phyloP scores from a whole-genome alignment of 1,284 basidiomycete species.

The Ceratobasidium theobromae region DNA sequence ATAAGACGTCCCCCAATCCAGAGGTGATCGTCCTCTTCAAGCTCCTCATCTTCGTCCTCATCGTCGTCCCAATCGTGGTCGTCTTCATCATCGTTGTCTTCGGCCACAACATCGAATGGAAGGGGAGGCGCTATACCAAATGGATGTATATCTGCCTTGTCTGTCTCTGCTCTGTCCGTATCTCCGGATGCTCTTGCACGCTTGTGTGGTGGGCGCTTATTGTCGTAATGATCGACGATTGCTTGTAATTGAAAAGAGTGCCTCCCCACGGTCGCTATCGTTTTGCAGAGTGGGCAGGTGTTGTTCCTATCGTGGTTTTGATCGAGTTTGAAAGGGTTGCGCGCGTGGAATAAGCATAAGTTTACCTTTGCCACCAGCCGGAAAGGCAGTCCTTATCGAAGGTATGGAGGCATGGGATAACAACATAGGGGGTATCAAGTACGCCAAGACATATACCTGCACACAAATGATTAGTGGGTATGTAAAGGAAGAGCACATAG shows the following conservation, averaged over 20 bases:
- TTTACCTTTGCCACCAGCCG: constrained; percentile 37
- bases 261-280: not conserved
- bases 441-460: constrained; percentile 37
- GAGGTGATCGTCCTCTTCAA: not conserved
- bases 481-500: not conserved
- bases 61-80: constrained; percentile 5
- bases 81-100: constrained; percentile 35
- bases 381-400: constrained; percentile 37
- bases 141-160: constrained; percentile 24
- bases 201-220: constrained; percentile 20
- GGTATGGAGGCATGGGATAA: constrained; percentile 38
- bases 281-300: constrained; percentile 30
- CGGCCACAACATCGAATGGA: not conserved
- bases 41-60: constrained; percentile 24
- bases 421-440: constrained; percentile 36
- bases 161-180: not conserved
- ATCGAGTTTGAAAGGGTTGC: not conserved
- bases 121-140: not conserved
- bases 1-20: constrained; percentile 25
- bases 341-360: not conserved
- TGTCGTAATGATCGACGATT: constrained; percentile 29
- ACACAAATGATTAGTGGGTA: not conserved
- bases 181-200: constrained; percentile 8
- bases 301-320: not conserved
- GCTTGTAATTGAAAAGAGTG: constrained; percentile 32